Evolutionary conservation across 495 filamentous ascomycete species (phyloP).

Genomic region (Lentithecium fluviatile): DNA sequence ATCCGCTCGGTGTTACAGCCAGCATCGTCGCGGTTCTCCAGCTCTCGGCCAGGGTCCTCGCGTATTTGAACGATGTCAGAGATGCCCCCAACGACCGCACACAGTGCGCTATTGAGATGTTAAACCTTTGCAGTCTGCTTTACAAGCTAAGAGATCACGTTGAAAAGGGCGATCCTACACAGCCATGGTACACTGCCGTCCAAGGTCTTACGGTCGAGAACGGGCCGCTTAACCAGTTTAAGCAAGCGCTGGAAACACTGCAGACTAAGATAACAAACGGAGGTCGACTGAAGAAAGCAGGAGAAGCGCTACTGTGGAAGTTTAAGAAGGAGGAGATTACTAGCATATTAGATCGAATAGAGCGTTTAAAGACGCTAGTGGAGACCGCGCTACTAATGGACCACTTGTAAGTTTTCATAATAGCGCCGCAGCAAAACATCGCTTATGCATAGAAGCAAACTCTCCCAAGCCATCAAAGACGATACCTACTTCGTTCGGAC

Average conservation of each 20-base stretch:
- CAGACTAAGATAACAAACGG: conserved; percentile 25
- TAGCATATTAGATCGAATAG: too few species aligned
- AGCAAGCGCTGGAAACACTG: conserved; percentile 33
- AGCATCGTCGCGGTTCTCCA: conserved; percentile 36
- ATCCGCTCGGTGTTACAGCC: conserved; percentile 34
- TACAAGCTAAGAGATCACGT: conserved; percentile 27
- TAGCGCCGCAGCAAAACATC: background rate
- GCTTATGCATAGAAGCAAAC: conserved; percentile 12
- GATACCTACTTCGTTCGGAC: conserved; percentile 2
- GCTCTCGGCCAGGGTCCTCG: conserved; percentile 31
- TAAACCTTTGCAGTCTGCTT: conserved; percentile 34
- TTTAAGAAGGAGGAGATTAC: too few species aligned
- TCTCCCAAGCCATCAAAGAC: conserved; percentile 15
- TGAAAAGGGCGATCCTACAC: conserved; percentile 28
- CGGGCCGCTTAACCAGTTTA: conserved; percentile 37
- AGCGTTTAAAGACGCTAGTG: too few species aligned
- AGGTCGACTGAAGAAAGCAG: conserved; percentile 21
- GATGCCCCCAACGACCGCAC: conserved; percentile 36
- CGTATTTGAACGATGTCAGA: conserved; percentile 40
- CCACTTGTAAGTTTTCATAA: conserved; percentile 35
- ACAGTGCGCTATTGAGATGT: conserved; percentile 30
- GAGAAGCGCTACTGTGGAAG: conserved; percentile 35
- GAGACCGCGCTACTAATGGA: conserved; percentile 38
- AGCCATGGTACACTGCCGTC: conserved; percentile 30
- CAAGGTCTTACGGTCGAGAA: conserved; percentile 26